Base-by-base conservation (phyloP, 2,329 filamentous ascomycete species). In the Lomentospora prolificans region DNA sequence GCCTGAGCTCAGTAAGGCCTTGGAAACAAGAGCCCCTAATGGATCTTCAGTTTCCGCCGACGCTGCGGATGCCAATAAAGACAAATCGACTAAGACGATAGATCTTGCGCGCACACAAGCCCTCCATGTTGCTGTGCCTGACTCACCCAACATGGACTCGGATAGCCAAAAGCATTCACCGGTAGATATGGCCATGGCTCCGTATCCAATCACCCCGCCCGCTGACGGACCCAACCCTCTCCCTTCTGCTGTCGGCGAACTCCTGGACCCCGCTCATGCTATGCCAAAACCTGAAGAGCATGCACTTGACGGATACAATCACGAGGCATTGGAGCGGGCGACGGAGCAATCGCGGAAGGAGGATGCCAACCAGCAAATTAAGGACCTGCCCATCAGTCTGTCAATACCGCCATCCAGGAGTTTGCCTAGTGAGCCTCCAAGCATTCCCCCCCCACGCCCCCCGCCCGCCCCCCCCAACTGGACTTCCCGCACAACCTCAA, bases 141-240 rank as follows among this genome's bases (percentile, higher is more conserved):
- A 72, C 30, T 81, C 79, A 7, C 77, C 78, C 7, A 72, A 68
- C 25, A 61, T 77, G 51, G 77, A 79, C 57, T 75, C 75, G 1
- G 77, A 77, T 57, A 75, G 72, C 60, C 70, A 71, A 53, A 78
- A 74, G 59, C 72, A 75, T 53, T 85, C 82, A 3, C 81, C 83
- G n/a, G 73, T 84, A 50, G 77, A 84, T 52, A 71, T 82, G 56
- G 67, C 74, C 10, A 68, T 85, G 63, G 81, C 82, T 14, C 82
- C 81, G 0, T 85, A 85, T 65, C 82, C 82, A 2, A 82, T 84
- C 51, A 85, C 82, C 8, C 82, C 82, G 46, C 81, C 82, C 1
- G 78, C 80, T 1, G 77, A 82, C 59, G 73, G 75, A 51, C 64
- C 67, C 8, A 67, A 69, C 24, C 68, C 63, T 2, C 64, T 69